phyloP scores from a whole-genome alignment of 305 asterid species.

The Ilex paraguariensis region DNA sequence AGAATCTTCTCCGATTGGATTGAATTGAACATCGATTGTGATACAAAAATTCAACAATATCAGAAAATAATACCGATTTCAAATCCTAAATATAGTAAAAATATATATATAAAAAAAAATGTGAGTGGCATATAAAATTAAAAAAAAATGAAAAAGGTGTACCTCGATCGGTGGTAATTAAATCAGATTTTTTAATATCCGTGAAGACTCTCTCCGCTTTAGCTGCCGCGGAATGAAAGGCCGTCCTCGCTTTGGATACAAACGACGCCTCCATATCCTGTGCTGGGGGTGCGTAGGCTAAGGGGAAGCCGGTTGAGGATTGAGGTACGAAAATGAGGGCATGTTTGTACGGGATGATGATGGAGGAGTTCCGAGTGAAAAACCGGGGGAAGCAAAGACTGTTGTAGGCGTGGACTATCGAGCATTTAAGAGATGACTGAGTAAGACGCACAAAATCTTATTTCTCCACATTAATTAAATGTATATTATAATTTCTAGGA shows the following conservation, averaged over 20 bases:
- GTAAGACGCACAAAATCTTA: no score
- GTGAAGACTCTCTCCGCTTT: slow-evolving; percentile 98
- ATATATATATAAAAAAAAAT: not conserved
- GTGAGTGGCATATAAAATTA: not conserved
- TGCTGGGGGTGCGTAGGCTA: slow-evolving; percentile 22
- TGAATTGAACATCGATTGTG: slow-evolving; percentile 11
- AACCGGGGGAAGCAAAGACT: not conserved
- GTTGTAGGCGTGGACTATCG: not conserved
- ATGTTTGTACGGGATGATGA: slow-evolving; percentile 12
- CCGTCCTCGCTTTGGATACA: slow-evolving; percentile 87
- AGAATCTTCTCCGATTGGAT: slow-evolving; percentile 39
- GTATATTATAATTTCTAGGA: no score
- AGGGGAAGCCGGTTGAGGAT: not conserved
- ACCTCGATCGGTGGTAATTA: slow-evolving; percentile 49
- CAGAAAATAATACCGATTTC: slow-evolving; percentile 5
- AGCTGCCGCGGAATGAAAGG: slow-evolving; percentile 98
- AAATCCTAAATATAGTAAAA: no score
- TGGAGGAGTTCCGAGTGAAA: not conserved
- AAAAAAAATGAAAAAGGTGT: not conserved
- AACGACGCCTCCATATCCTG: slow-evolving; percentile 75
- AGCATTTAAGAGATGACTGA: no score
- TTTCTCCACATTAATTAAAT: no score
- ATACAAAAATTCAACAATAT: slow-evolving; percentile 21
- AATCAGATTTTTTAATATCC: slow-evolving; percentile 82
- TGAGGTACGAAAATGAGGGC: slow-evolving; percentile 27